Evolutionary conservation across 179 eudicot genomes (phyloP).

Genomic region (Gypsophila paniculata): DNA sequence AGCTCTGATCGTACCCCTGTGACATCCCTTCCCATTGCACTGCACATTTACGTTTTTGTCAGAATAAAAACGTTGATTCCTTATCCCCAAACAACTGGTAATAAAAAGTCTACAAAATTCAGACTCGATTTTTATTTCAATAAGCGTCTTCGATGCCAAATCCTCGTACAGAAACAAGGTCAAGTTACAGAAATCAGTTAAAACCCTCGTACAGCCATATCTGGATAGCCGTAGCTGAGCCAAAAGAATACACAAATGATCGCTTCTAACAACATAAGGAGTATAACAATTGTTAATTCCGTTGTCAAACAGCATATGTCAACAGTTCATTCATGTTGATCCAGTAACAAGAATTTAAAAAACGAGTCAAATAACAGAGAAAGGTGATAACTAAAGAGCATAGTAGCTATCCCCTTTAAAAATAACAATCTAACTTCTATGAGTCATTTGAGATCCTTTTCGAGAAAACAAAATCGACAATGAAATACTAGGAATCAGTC

Average conservation of each 20-base stretch:
- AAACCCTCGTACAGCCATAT: neutral
- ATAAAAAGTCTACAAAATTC: neutral
- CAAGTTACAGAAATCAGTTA: neutral
- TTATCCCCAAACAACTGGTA: slow-evolving; percentile 10
- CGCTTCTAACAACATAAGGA: neutral
- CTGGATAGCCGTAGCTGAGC: neutral
- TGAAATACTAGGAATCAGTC: slow-evolving; percentile 15
- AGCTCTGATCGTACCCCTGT: slow-evolving; percentile 52
- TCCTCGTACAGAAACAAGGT: no score
- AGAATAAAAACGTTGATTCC: neutral
- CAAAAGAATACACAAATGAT: neutral
- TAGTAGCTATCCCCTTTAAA: neutral
- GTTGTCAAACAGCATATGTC: slow-evolving; percentile 3
- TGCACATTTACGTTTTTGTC: slow-evolving; percentile 25
- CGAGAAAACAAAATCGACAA: neutral
- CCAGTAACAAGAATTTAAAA: neutral
- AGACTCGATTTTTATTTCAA: neutral
- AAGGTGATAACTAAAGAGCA: neutral
- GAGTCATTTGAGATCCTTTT: neutral
- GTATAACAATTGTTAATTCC: neutral
- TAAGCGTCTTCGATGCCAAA: neutral
- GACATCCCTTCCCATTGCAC: slow-evolving; percentile 81
- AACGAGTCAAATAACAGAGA: neutral
- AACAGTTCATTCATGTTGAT: neutral
- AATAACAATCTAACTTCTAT: neutral